Evolutionary conservation across 345 rosid species (phyloP), one percentile per base, ranked within the genome.

Genomic region (Cardamine chenopodiifolia): DNA sequence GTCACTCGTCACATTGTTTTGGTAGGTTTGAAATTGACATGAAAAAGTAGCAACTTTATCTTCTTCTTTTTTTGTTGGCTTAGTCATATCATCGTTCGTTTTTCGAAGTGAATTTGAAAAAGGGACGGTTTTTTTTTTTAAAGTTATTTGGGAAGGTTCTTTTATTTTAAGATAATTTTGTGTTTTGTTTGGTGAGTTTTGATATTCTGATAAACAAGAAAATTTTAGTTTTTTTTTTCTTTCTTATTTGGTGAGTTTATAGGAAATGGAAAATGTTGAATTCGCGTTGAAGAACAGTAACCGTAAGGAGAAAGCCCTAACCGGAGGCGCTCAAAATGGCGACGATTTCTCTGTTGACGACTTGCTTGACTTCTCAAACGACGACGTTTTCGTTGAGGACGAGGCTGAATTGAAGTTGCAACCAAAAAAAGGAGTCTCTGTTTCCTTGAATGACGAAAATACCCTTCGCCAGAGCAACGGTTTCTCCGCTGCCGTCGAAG

Each of bases 261-360:
- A 77, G 76, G 76, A 39, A 64, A 91, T 90, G 90, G 90, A 82
- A 74, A 74, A 89, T 70, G 83, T 85, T 48, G 94, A 87, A 73
- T 81, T 81, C 2, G 91, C 85, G 54, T 74, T 85, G 77, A 88
- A 85, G 76, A 50, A 50, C 55, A 37, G 18, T 58, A 14, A 4
- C 49, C 3, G 39, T 26, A 45, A 64, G 1, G 71, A 73, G 29
- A 74, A 22, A 34, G 7, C 50, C 39, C 75, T 68, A 4, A 77
- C 75, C 48, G 56, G 64, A 53, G 31, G 31, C 37, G 66, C 71
- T 39, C 83, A 72, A 7, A 80, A 73, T 45, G 84, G 72, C 63
- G 98, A 94, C 5, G 96, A 86, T 25, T 86, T 82, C 66, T 82
- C 80, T 8, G 91, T 91, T 0, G 97, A 91, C 63, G 91, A 88